Conservation (phyloP, 2,329 filamentous ascomycete genomes). For the Akanthomyces muscarius region DNA sequence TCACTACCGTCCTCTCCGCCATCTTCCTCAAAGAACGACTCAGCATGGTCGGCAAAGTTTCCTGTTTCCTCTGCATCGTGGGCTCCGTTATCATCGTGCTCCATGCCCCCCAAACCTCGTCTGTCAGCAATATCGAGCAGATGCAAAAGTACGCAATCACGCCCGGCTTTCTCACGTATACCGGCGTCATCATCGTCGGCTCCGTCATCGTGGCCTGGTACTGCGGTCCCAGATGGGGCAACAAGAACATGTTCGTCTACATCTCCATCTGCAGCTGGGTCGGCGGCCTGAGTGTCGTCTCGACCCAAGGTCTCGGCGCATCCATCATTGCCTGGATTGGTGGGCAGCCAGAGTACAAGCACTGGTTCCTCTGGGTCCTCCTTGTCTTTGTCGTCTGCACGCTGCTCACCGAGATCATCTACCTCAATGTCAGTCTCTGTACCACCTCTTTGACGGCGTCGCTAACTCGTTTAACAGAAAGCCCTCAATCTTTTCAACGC, state of each 20-base stretch:
- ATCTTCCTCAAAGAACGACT: slow-evolving; percentile 95
- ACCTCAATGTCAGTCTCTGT: slow-evolving; percentile 74
- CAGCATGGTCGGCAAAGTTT: slow-evolving; percentile 93
- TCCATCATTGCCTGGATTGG: slow-evolving; percentile 83
- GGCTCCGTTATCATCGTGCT: slow-evolving; percentile 91
- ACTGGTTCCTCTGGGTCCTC: slow-evolving; percentile 94
- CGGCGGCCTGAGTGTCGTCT: slow-evolving; percentile 89
- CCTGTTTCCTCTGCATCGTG: slow-evolving; percentile 91
- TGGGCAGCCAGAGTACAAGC: slow-evolving; percentile 84
- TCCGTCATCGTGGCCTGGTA: slow-evolving; percentile 70
- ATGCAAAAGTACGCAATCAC: slow-evolving; percentile 86
- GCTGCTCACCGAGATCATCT: slow-evolving; percentile 89
- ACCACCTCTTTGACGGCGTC: slow-evolving; percentile 8
- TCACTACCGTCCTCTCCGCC: slow-evolving; percentile 84
- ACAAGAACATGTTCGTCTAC: slow-evolving; percentile 97
- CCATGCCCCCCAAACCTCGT: slow-evolving; percentile 83
- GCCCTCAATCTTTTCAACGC: slow-evolving; percentile 96
- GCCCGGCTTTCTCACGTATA: slow-evolving; percentile 81
- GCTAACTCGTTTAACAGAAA: slow-evolving; percentile 65
- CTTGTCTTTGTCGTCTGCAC: slow-evolving; percentile 89
- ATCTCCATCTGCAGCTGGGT: slow-evolving; percentile 94
- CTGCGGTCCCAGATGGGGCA: slow-evolving; percentile 82
- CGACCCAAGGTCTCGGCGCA: slow-evolving; percentile 86
- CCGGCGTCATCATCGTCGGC: slow-evolving; percentile 75
- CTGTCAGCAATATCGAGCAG: slow-evolving; percentile 82